Evolutionary conservation across 768 basidiomycete species (phyloP), one percentile per base, ranked within the genome.

Genomic region (Boletus speciosus): DNA sequence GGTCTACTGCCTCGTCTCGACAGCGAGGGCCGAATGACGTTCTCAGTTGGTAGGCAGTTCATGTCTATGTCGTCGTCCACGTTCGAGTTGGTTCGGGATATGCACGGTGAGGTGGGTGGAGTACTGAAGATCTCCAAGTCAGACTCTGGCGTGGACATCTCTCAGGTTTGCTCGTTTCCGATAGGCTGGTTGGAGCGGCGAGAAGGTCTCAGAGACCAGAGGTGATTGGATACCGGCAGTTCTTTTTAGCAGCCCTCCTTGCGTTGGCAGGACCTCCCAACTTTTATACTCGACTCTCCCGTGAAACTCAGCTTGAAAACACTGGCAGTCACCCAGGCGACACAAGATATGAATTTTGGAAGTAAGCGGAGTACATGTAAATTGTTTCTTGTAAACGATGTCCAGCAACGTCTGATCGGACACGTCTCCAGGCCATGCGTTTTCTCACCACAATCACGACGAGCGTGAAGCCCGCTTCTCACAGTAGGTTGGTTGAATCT

Each of bases 51-150:
- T 12, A 51, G n/a, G 12, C 25, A 47, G 38, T 47, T 37, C 58
- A 60, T 54, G 45, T 50, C 32, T 27, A 61, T 58, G 23, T 51
- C 45, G 45, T 55, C 25, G 54, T 52, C 58, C 54, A 41, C 21
- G 42, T 21, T 47, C 51, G 61, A 61, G 56, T 56, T 57, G 27
- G 57, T 46, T 35, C 64, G 66, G 50, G 67, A 61, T 42, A 65
- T 51, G 51, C 55, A 59, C 25, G 77, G 77, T 19, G 77, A 75
- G 15, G 70, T 68, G 8, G 78, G 78, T 25, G 78, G 78, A 16
- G 78, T 79, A 45, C 69, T 66, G 58, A 78, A 79, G 43, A 66
- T 68, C 51, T 79, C 64, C 47, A 57, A 31, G 49, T 66, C 77
- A 47, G 58, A 48, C 52, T 77, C 76, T 31, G 63, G 65, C 40